phyloP scores from a whole-genome alignment of 2,329 filamentous ascomycete genomes.

The Helicocarpus griseus region DNA sequence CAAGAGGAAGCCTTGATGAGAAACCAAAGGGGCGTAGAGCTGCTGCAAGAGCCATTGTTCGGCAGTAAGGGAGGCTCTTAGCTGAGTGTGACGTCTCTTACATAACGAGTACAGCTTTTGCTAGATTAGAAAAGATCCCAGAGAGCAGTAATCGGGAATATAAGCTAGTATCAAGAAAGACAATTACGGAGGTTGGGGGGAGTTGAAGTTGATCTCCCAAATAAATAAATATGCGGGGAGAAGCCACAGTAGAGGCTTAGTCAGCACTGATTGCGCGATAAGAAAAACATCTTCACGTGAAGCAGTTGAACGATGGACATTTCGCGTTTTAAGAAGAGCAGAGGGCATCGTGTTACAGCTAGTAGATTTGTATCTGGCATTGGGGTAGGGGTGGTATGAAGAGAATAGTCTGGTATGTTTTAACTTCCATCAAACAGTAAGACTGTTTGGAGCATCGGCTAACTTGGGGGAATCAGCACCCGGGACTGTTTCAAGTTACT shows the following conservation, averaged over 20 bases:
- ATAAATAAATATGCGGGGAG: not conserved
- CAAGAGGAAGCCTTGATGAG: constrained; percentile 8
- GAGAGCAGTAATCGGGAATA: not conserved
- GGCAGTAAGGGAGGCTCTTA: not conserved
- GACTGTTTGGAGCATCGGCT: no score
- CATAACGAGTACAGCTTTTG: constrained; percentile 13
- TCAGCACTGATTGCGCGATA: not conserved
- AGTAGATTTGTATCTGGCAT: not conserved
- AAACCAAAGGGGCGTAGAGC: constrained; percentile 20
- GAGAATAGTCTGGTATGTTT: no score
- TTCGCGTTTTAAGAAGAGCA: not conserved
- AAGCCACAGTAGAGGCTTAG: not conserved
- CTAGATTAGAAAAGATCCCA: not conserved
- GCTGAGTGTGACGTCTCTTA: constrained; percentile 13
- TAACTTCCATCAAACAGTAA: no score
- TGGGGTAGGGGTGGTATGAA: constrained; percentile 14
- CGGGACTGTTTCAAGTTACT: no score
- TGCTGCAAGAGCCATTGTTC: constrained; percentile 26
- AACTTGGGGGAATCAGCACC: no score
- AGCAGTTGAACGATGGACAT: not conserved
- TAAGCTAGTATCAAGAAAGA: not conserved
- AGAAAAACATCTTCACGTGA: not conserved
- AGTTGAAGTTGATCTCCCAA: not conserved
- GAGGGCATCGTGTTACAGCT: not conserved
- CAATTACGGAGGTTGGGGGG: no score